Evolutionary conservation across 768 basidiomycete species (phyloP), one percentile per base, ranked within the genome.

Genomic region (Lentinula detonsa): DNA sequence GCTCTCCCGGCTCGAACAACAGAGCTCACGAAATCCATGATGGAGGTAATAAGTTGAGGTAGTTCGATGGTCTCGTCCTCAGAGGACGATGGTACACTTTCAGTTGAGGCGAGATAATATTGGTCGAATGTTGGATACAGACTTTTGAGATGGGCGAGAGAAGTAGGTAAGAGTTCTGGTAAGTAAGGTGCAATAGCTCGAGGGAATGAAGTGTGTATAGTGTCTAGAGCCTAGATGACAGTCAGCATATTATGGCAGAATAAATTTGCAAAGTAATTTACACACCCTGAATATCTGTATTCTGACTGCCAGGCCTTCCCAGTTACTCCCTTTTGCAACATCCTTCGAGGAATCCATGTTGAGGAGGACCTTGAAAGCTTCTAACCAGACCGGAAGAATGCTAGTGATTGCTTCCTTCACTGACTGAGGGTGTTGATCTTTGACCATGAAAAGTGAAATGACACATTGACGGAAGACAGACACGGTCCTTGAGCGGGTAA

Each of bases 401-500:
- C 85, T 81, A 28, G 83, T 85, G 37, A 85, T 83, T 0, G 94
- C 94, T 65, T 91, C 88, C 67, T 90, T 90, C 40, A 92, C 91
- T 0, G 91, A 84, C 61, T 89, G 85, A 0, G 95, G 93, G 66
- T 95, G 89, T 65, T 94, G 89, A 39, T 94, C 93, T 70, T 95
- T 94, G 60, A 98, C 93, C 87, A 95, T 98, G 73, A 91, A 95
- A 16, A 98, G 79, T 5, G 94, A 88, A 56, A 85, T 84, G 3
- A 97, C 79, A 68, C 93, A 95, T 76, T 98, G 93, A 34, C 89
- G 80, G 76, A 98, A 98, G 35, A 97, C 93, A 4, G 87, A 81
- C 15, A 99, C 80, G 3, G 93, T 87, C 33, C 93, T 83, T 0
- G 95, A 85, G 34, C 96, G 86, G 6, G 96, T 97, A 5, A 88